Evolutionary conservation across 2,329 filamentous ascomycete species (phyloP).

Genomic region (Cercospora nicotianae): DNA sequence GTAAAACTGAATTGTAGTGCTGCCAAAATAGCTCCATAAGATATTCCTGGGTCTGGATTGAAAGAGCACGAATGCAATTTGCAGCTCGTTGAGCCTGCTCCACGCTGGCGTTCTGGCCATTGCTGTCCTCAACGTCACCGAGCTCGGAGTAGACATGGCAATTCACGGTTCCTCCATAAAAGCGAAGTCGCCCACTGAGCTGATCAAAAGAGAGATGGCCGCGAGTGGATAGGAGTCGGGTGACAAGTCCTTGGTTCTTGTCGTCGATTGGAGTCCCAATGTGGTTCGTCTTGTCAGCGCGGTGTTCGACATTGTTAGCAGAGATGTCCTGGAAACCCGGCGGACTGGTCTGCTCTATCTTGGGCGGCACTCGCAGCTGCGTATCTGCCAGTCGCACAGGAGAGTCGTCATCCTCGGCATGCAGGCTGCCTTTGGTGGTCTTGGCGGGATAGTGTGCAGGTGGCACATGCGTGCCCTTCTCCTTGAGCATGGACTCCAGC

Average conservation of each 20-base stretch:
- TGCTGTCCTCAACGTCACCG: conserved; percentile 20
- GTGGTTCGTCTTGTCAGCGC: conserved; percentile 17
- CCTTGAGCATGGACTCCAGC: conserved; percentile 30
- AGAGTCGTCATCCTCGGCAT: conserved; percentile 28
- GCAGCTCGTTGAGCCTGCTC: conserved; percentile 30
- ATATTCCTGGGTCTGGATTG: conserved; percentile 31
- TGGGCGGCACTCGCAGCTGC: conserved; percentile 5
- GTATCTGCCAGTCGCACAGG: conserved; percentile 14
- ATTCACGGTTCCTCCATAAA: conserved; percentile 33
- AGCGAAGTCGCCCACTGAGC: conserved; percentile 28
- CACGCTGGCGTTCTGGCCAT: conserved; percentile 14
- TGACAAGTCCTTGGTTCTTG: conserved; percentile 30
- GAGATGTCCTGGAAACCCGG: conserved; percentile 19
- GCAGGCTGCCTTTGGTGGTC: conserved; percentile 28
- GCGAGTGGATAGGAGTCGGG: conserved; percentile 28
- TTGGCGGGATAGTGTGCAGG: conserved; percentile 31
- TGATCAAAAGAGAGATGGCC: conserved; percentile 34
- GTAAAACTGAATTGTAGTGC: conserved; percentile 32
- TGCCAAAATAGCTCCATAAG: conserved; percentile 33
- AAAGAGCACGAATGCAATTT: conserved; percentile 28
- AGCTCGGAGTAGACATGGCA: conserved; percentile 31
- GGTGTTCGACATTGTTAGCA: conserved; percentile 16
- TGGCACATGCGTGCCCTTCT: conserved; percentile 26
- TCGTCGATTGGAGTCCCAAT: conserved; percentile 27
- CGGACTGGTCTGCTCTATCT: conserved; percentile 25